These are phyloP conservation scores for Penicillium sp. DNA, from an alignment of 2,329 filamentous ascomycete species.

Conservation along the genomic window DNA sequence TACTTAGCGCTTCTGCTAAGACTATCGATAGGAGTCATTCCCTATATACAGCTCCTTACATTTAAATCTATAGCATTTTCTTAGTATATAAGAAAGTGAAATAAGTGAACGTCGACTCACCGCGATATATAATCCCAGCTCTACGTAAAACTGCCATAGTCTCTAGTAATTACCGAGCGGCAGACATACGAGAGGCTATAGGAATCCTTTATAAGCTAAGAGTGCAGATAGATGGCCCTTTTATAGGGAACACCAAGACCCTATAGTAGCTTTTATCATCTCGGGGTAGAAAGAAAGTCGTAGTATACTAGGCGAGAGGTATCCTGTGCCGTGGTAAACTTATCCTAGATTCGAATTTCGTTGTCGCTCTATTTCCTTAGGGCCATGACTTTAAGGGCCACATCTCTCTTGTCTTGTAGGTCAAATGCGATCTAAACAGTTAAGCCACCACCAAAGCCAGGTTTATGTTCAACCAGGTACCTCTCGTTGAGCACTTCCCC, in stretches of 20 bases:
- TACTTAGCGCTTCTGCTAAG: slow-evolving; percentile 27
- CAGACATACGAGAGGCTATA: slow-evolving; percentile 27
- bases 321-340: slow-evolving; percentile 19
- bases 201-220: slow-evolving; percentile 8
- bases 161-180: slow-evolving; percentile 27
- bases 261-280: slow-evolving; percentile 13
- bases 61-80: slow-evolving; percentile 23
- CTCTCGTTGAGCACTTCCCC: slow-evolving; percentile 23
- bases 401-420: slow-evolving; percentile 16
- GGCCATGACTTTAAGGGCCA: slow-evolving; percentile 26
- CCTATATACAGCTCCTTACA: slow-evolving; percentile 30
- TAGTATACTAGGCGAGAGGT: slow-evolving; percentile 17
- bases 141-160: slow-evolving; percentile 25
- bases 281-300: slow-evolving; percentile 20
- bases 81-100: slow-evolving; percentile 10
- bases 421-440: slow-evolving; percentile 30
- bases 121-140: slow-evolving; percentile 28
- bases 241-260: slow-evolving; percentile 24
- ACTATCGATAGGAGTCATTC: slow-evolving; percentile 22
- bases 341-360: slow-evolving; percentile 21
- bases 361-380: slow-evolving; percentile 16
- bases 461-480: slow-evolving; percentile 26
- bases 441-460: slow-evolving; percentile 23
- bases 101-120: slow-evolving; percentile 13
- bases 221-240: slow-evolving; percentile 19